Conservation (phyloP, 441 rosid genomes). For the Arabidopsis lyrata region DNA sequence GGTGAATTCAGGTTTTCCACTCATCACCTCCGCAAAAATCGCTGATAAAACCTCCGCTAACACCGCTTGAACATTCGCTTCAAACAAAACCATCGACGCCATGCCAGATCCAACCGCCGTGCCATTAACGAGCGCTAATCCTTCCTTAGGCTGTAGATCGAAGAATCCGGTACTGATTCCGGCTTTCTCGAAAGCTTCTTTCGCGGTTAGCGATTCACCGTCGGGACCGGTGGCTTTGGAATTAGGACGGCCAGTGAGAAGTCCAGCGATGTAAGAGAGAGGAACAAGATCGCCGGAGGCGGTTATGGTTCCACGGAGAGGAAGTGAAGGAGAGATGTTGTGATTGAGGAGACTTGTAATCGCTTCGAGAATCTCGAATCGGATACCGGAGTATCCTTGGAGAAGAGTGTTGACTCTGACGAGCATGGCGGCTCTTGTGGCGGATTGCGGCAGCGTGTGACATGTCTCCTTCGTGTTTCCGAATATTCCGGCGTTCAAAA, state of each 20-base stretch:
- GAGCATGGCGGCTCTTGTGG: slow-evolving; percentile 51
- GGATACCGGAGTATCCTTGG: slow-evolving; percentile 47
- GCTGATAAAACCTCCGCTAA: slow-evolving; percentile 61
- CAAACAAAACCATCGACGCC: slow-evolving; percentile 55
- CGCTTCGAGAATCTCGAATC: slow-evolving; percentile 49
- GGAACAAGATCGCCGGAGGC: slow-evolving; percentile 51
- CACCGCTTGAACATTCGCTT: slow-evolving; percentile 57
- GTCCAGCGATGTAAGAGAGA: slow-evolving; percentile 48
- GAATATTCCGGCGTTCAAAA: slow-evolving; percentile 50
- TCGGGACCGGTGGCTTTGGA: slow-evolving; percentile 45
- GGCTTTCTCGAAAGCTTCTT: slow-evolving; percentile 37
- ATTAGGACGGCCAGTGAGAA: slow-evolving; percentile 46
- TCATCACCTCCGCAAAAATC: slow-evolving; percentile 69
- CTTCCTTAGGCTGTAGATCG: slow-evolving; percentile 53
- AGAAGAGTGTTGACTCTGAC: slow-evolving; percentile 48
- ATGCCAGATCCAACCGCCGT: slow-evolving; percentile 61
- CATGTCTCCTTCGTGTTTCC: slow-evolving; percentile 45
- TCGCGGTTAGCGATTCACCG: slow-evolving; percentile 34
- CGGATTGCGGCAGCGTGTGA: slow-evolving; percentile 45
- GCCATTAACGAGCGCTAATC: slow-evolving; percentile 54
- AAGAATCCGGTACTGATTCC: slow-evolving; percentile 45
- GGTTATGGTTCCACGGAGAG: slow-evolving; percentile 49
- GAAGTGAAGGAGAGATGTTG: slow-evolving; percentile 44
- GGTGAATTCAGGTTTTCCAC: slow-evolving; percentile 62
- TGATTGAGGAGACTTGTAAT: slow-evolving; percentile 43